These are phyloP conservation scores for Phytophthora hibernalis DNA, from an alignment of 352 stramenopile species.

Conservation along the genomic window DNA sequence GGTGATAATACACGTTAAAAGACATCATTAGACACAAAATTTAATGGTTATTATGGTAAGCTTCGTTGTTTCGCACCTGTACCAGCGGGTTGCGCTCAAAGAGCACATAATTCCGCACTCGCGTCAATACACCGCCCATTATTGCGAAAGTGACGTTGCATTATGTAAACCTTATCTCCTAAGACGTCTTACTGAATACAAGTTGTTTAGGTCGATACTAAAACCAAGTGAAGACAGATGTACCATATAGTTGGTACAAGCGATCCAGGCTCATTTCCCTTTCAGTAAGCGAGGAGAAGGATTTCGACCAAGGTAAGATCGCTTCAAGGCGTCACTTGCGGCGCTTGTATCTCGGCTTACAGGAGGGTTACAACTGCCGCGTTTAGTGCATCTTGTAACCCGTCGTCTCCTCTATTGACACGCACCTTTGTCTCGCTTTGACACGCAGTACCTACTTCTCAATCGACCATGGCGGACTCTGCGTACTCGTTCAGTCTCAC, in stretches of 20 bases:
- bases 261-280: conserved; percentile 34
- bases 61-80: conserved; percentile 39
- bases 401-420: conserved; percentile 10
- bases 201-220: background rate
- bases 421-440: background rate
- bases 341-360: conserved; percentile 2
- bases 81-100: conserved; percentile 75
- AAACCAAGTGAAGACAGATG: conserved; percentile 2
- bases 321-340: conserved; percentile 18
- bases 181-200: background rate
- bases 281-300: conserved; percentile 39
- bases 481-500: conserved; percentile 99
- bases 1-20: background rate
- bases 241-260: conserved; percentile 25
- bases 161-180: background rate
- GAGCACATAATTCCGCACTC: conserved; percentile 65
- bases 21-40: background rate
- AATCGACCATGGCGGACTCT: conserved; percentile 93
- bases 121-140: conserved; percentile 38
- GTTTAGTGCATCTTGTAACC: background rate
- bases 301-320: conserved; percentile 45
- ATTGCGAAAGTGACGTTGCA: conserved; percentile 14
- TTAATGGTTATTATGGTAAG: background rate
- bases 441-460: conserved; percentile 10
- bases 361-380: background rate